A percentile compares a stretch with the other conserved stretches of the same genome.
These are phyloP conservation scores for Calycina herbarum DNA, from an alignment of 2,329 filamentous ascomycete genomes.

Conservation along the genomic window DNA sequence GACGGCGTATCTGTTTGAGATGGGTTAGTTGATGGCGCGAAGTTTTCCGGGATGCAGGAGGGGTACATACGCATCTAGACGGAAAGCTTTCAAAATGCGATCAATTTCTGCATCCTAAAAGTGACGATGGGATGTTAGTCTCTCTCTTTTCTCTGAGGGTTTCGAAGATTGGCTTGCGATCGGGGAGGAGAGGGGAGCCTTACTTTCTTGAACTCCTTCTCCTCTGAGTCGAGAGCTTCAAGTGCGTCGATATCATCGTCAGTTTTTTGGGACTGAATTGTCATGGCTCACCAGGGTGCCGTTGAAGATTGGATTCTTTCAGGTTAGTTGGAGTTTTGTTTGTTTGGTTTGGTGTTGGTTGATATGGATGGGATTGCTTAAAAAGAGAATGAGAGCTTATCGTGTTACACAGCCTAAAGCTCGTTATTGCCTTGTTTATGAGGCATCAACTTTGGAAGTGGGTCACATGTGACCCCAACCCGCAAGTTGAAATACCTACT, in stretches of 20 bases:
- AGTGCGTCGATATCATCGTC: conserved; percentile 71
- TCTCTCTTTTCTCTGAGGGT: background rate
- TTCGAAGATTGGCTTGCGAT: conserved; percentile 5
- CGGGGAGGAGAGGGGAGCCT: conserved; percentile 24
- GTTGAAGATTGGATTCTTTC: conserved; percentile 18
- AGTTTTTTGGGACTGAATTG: conserved; percentile 33
- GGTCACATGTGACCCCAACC: too few species aligned
- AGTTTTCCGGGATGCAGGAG: background rate
- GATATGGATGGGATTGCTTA: too few species aligned
- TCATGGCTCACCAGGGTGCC: conserved; percentile 36
- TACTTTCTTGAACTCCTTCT: conserved; percentile 89
- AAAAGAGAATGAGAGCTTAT: too few species aligned
- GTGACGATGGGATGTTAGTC: background rate
- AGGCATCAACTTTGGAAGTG: too few species aligned
- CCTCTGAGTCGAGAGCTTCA: conserved; percentile 77
- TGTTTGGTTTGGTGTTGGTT: background rate
- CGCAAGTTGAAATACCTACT: too few species aligned
- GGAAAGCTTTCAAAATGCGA: conserved; percentile 88
- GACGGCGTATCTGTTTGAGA: conserved; percentile 71
- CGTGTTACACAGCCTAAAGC: too few species aligned
- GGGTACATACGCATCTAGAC: conserved; percentile 63
- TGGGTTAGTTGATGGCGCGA: conserved; percentile 4
- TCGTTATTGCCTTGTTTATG: too few species aligned
- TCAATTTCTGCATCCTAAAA: conserved; percentile 88
- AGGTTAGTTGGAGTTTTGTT: conserved; percentile 5